phyloP scores from a whole-genome alignment of 2,329 filamentous ascomycete genomes.

The Coniochaeta sp. region DNA sequence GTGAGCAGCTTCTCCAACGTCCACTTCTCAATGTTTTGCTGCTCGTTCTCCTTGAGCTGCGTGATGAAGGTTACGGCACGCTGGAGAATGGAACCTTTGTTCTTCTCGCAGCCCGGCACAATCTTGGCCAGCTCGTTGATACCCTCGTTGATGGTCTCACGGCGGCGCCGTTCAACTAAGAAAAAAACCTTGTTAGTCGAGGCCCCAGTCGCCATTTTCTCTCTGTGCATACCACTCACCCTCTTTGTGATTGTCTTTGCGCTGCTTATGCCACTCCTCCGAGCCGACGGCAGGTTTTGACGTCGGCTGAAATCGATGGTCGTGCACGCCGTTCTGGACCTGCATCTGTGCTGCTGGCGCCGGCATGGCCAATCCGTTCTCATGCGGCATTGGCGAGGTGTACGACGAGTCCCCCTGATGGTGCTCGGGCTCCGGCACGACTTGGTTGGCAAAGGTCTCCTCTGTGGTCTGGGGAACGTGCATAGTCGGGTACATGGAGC shows the following conservation, averaged over 20 bases:
- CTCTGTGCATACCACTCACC: constrained; percentile 44
- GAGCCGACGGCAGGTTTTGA: constrained; percentile 87
- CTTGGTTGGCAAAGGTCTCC: constrained; percentile 52
- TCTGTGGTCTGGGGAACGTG: constrained; percentile 51
- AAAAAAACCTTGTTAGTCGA: neutral
- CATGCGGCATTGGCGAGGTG: constrained; percentile 18
- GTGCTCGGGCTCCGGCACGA: constrained; percentile 26
- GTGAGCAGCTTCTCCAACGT: constrained; percentile 84
- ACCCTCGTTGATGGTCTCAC: constrained; percentile 97
- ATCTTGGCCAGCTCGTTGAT: constrained; percentile 98
- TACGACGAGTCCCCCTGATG: constrained; percentile 25
- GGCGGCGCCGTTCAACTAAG: constrained; percentile 85
- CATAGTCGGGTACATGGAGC: constrained; percentile 50
- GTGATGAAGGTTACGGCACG: constrained; percentile 91
- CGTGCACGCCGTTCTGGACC: constrained; percentile 31
- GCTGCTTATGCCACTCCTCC: constrained; percentile 95
- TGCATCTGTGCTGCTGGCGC: constrained; percentile 15
- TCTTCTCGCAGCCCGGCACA: constrained; percentile 95
- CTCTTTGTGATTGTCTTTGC: constrained; percentile 98
- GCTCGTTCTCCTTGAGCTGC: constrained; percentile 89
- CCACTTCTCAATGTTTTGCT: constrained; percentile 92
- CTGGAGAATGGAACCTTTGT: constrained; percentile 94
- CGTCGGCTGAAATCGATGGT: constrained; percentile 20
- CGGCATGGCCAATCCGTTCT: constrained; percentile 8
- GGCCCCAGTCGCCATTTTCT: neutral